Base-by-base conservation (phyloP, 257 asterid genomes). In the Forsythia suspensa region DNA sequence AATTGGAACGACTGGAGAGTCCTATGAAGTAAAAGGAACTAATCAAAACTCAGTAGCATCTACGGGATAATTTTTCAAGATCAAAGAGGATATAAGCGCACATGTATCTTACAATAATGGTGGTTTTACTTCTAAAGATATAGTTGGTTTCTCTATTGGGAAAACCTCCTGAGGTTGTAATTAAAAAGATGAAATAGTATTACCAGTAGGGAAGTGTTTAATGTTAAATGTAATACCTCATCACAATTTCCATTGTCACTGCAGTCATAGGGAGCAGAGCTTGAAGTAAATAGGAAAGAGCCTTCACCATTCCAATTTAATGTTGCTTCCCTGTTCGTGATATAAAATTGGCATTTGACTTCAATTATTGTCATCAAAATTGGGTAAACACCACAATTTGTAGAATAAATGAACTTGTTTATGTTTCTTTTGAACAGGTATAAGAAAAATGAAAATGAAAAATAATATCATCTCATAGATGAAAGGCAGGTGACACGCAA, bases 231-330 rank as follows among this genome's bases (percentile, higher is more conserved):
- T 71, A 79, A 83, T 85, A 96, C 99, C 98, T 96, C 99, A 77
- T 96, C 92, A 84, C 97, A 89, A 65, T 81, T 68, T 76, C 98
- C 99, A 80, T 94, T 94, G 80, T 96, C 92, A 24, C 77, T 85
- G 95, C 98, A 89, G 87, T 94, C 96, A 82, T 89, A 96, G 41
- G 91, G 95, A 76, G 97, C 99, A 21, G 99, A 94, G 88, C 98
- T 94, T 70, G 99, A 96, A 79, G 97, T 96, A 80, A 96, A 92
- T 16, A 96, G 81, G 87, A 96, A 96, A 79, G 96, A 86, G 66
- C 99, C 99, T 86, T 94, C 96, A 67, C 98, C 98, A 51, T 84
- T 91, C 99, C 99, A 96, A 48, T 79, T 90, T 72, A 90, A 87
- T 63, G 94, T 90, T 68, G 99, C 98, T 71, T 90, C 96, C 87